phyloP scores from a whole-genome alignment of 1,284 basidiomycete species.

The Malassezia obtusa region DNA sequence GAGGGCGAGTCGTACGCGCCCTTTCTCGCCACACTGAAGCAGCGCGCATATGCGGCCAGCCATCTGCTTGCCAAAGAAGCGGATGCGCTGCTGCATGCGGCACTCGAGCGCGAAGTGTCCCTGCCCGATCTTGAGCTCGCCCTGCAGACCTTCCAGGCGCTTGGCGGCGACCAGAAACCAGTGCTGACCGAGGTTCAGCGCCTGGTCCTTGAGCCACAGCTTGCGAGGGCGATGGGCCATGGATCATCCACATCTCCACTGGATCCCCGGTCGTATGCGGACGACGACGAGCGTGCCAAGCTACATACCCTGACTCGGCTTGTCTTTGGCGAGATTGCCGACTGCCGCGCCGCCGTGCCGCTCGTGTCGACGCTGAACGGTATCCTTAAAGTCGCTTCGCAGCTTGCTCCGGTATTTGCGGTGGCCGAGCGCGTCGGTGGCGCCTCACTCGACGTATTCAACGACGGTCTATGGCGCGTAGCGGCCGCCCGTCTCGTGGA shows the following conservation, averaged over 20 bases:
- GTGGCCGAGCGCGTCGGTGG: constrained; percentile 7
- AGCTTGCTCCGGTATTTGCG: neutral
- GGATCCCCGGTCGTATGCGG: neutral
- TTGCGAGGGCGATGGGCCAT: neutral
- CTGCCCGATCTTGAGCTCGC: neutral
- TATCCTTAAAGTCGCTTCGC: neutral
- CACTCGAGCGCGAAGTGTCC: neutral
- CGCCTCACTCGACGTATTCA: constrained; percentile 22
- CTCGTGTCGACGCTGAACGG: constrained; percentile 5
- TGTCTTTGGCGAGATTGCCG: neutral
- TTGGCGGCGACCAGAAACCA: neutral
- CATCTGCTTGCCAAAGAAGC: neutral
- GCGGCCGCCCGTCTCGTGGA: constrained; percentile 67
- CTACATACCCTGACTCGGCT: neutral
- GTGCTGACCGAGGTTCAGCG: neutral
- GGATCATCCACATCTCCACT: neutral
- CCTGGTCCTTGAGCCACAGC: neutral
- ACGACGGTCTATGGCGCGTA: constrained; percentile 76
- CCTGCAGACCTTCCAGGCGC: neutral
- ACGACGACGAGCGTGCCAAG: neutral
- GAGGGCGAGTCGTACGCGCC: neutral
- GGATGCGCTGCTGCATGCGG: neutral
- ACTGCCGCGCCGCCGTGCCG: neutral
- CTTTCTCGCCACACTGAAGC: neutral
- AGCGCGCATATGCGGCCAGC: neutral